Conservation (phyloP, 257 asterid species). For the Solanum pinnatisectum region DNA sequence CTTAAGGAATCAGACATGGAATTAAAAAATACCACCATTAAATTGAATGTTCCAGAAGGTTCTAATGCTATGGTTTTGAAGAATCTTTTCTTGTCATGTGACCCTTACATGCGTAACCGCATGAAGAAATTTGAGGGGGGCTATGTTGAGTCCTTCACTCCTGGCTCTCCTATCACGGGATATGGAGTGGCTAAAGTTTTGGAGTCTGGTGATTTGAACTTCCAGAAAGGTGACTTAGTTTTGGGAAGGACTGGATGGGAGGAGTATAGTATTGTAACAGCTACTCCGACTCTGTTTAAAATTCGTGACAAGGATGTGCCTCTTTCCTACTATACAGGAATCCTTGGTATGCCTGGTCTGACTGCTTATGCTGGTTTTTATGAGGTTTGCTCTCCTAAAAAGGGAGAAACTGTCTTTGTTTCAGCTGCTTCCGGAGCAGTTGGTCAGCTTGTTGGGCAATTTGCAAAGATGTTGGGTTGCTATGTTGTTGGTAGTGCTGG, state of each 20-base stretch:
- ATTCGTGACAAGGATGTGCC: background rate
- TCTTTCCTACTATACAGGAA: background rate
- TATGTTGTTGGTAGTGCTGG: background rate
- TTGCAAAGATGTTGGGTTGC: background rate
- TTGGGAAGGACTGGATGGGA: background rate
- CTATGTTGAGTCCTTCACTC: background rate
- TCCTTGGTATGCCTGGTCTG: background rate
- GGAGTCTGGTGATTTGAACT: background rate
- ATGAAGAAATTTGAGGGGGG: conserved; percentile 1
- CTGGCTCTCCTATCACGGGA: background rate
- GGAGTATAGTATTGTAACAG: background rate
- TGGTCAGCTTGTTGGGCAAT: background rate
- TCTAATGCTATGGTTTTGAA: conserved; percentile 28
- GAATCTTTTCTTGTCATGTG: conserved; percentile 43
- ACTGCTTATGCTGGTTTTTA: background rate
- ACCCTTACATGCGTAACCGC: conserved; percentile 30
- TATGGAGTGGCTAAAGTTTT: background rate
- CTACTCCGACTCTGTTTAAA: background rate
- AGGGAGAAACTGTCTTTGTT: background rate
- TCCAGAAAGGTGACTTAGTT: background rate
- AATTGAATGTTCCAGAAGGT: conserved; percentile 22
- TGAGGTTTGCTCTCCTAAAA: background rate
- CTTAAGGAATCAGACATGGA: conserved; percentile 25
- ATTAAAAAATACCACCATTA: background rate
- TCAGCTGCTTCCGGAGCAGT: background rate